Percentiles rank a stretch among this genome's conserved stretches.
phyloP scores from a whole-genome alignment of 2,329 filamentous ascomycete genomes.

The Magnaporthales sp. region DNA sequence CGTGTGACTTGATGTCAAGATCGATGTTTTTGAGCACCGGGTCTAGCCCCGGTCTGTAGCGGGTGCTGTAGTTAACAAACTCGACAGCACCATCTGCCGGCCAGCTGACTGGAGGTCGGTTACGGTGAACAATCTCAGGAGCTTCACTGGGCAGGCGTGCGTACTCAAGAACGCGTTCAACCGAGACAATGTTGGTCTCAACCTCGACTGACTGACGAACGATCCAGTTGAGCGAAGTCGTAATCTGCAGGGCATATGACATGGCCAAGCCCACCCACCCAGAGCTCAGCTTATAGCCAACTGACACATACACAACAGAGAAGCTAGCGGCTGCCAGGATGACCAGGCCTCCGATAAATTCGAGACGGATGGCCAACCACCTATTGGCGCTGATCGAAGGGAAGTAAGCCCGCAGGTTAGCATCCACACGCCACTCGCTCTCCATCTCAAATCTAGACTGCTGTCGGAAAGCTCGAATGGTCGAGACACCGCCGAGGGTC shows the following conservation, averaged over 20 bases:
- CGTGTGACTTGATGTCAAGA: conserved; percentile 85
- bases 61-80: conserved; percentile 89
- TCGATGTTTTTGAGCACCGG: conserved; percentile 89
- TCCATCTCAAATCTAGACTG: conserved; percentile 80
- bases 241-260: conserved; percentile 97
- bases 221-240: conserved; percentile 96
- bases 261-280: conserved; percentile 87
- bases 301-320: conserved; percentile 67
- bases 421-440: conserved; percentile 96
- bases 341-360: conserved; percentile 91
- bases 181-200: conserved; percentile 99
- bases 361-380: conserved; percentile 90
- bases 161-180: conserved; percentile 96
- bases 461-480: conserved; percentile 90
- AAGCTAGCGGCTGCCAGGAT: conserved; percentile 82
- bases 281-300: conserved; percentile 46
- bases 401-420: conserved; percentile 89
- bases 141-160: conserved; percentile 85
- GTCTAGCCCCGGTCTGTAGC: conserved; percentile 84
- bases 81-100: conserved; percentile 80
- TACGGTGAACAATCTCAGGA: conserved; percentile 83
- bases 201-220: conserved; percentile 97
- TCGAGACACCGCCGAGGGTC: conserved; percentile 85
- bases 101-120: conserved; percentile 83
- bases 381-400: conserved; percentile 89